Evolutionary conservation across 768 basidiomycete genomes (phyloP).

Genomic region (Lepiota brunneoincarnata): DNA sequence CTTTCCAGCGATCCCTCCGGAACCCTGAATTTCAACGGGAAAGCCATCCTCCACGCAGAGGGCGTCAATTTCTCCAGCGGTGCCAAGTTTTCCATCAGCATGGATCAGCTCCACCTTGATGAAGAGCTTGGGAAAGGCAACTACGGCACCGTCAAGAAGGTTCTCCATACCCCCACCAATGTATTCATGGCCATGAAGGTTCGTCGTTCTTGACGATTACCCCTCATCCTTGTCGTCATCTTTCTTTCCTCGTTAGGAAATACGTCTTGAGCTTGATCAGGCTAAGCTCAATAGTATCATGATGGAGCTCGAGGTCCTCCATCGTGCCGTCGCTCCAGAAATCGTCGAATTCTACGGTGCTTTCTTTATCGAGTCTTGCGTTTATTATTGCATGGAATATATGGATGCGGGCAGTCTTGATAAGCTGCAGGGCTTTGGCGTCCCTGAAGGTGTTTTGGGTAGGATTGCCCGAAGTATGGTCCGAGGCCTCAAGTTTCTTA

Average conservation of each 20-base stretch:
- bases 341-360: constrained; percentile 99
- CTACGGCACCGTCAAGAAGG: constrained; percentile 97
- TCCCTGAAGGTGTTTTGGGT: constrained; percentile 79
- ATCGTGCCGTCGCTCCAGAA: constrained; percentile 85
- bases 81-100: constrained; percentile 88
- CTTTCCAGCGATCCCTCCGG: constrained; percentile 85
- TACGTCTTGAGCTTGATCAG: constrained; percentile 91
- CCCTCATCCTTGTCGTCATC: constrained; percentile 7
- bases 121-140: constrained; percentile 97
- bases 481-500: constrained; percentile 89
- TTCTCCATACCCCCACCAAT: constrained; percentile 90
- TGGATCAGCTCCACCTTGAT: constrained; percentile 85
- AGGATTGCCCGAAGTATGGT: constrained; percentile 83
- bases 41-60: constrained; percentile 86
- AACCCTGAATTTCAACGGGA: constrained; percentile 89
- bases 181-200: constrained; percentile 99
- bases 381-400: constrained; percentile 99
- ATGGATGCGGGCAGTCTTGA: constrained; percentile 99
- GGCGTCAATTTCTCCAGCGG: constrained; percentile 89
- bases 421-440: constrained; percentile 60
- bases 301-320: constrained; percentile 98
- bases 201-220: constrained; percentile 18
- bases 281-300: constrained; percentile 94
- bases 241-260: constrained; percentile 64
- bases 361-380: constrained; percentile 99